Evolutionary conservation across 345 rosid species (phyloP).

Genomic region (Dipteronia sinensis): DNA sequence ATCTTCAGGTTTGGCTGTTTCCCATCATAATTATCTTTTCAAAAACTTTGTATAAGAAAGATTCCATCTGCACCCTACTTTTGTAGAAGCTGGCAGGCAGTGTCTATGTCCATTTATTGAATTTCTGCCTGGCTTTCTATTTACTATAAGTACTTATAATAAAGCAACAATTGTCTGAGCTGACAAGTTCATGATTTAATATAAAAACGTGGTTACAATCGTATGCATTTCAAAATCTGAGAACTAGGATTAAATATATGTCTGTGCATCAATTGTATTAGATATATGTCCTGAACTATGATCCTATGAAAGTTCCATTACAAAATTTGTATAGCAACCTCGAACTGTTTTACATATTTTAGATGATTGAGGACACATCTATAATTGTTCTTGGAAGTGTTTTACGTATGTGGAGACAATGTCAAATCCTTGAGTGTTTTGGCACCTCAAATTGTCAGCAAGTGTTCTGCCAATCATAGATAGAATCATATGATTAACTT

Average conservation of each 20-base stretch:
- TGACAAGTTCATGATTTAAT: not conserved
- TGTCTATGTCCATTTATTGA: not conserved
- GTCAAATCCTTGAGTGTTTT: not conserved
- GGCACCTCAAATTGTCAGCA: not conserved
- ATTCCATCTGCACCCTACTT: not conserved
- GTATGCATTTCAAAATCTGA: not conserved
- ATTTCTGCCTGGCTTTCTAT: not conserved
- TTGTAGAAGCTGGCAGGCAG: not conserved
- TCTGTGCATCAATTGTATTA: not conserved
- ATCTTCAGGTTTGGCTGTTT: conserved; percentile 75
- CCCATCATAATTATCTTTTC: not conserved
- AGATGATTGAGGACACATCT: not conserved
- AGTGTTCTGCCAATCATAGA: not conserved
- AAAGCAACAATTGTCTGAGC: not conserved
- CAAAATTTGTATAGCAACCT: not conserved
- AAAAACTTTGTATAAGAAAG: not conserved
- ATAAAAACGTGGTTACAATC: not conserved
- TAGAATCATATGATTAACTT: not conserved
- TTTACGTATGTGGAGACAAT: not conserved
- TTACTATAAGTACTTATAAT: not conserved
- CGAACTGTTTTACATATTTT: not conserved
- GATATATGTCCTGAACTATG: not conserved
- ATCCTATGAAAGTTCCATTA: not conserved
- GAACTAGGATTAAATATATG: not conserved
- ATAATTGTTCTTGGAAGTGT: not conserved